Conservation (phyloP, 345 rosid species). For the Eucalyptus coolabah region DNA sequence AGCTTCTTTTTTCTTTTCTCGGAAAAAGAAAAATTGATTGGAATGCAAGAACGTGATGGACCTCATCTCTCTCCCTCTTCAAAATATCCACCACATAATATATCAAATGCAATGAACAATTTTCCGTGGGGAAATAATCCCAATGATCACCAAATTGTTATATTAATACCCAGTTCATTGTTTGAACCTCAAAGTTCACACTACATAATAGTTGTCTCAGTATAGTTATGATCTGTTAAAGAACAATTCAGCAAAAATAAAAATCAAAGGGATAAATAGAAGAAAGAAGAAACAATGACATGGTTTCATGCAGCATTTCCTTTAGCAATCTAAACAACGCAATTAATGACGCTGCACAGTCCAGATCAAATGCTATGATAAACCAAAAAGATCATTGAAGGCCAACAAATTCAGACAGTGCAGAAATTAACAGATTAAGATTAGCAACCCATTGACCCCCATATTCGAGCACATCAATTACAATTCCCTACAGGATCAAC, state of each 20-base stretch:
- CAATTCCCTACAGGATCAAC: background rate
- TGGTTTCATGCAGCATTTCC: background rate
- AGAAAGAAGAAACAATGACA: background rate
- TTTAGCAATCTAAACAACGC: background rate
- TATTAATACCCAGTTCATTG: background rate
- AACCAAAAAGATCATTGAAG: background rate
- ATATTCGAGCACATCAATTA: background rate
- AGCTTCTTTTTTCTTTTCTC: background rate
- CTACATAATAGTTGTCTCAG: background rate
- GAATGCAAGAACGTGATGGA: background rate
- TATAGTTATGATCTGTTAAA: background rate
- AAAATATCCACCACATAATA: background rate
- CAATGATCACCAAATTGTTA: background rate
- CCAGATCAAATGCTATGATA: background rate
- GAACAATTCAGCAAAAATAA: background rate
- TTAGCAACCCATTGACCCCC: background rate
- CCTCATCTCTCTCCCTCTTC: background rate
- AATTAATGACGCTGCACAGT: background rate
- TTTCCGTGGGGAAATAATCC: background rate
- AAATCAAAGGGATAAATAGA: background rate
- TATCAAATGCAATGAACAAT: background rate
- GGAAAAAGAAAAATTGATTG: background rate
- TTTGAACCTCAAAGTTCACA: background rate
- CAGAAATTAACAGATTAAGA: background rate
- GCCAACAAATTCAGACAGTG: background rate